Percentiles rank a stretch among this genome's conserved stretches.
Conservation (phyloP, 768 basidiomycete species). For the Auricularia heimuer region DNA sequence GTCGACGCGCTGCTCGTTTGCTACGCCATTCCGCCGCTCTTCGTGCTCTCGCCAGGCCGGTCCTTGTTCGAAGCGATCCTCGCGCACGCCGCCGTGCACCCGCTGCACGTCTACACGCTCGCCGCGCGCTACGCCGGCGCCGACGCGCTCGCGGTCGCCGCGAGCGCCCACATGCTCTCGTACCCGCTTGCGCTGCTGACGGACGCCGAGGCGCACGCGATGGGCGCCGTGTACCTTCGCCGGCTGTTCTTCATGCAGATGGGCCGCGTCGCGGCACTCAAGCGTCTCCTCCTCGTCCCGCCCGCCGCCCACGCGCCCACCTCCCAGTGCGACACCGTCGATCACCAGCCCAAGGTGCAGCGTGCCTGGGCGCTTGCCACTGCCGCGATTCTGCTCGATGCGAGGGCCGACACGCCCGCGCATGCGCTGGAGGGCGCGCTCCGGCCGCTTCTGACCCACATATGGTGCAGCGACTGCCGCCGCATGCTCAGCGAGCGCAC, state of each 20-base stretch:
- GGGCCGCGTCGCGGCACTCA: conserved; percentile 27
- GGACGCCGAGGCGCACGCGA: conserved; percentile 2
- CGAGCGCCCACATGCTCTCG: conserved; percentile 8
- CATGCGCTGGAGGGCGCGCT: conserved; percentile 64
- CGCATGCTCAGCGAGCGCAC: conserved; percentile 53
- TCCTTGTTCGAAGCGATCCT: conserved; percentile 43
- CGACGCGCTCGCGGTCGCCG: conserved; percentile 11
- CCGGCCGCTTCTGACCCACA: conserved; percentile 55
- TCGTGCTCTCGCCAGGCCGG: neutral
- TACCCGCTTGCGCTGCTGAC: conserved; percentile 9
- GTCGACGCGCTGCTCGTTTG: neutral
- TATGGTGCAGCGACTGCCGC: conserved; percentile 62
- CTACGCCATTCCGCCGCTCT: conserved; percentile 2
- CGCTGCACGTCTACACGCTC: conserved; percentile 21
- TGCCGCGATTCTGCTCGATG: too few relatives aligned
- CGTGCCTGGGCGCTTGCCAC: neutral
- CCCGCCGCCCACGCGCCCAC: conserved; percentile 18
- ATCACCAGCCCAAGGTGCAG: conserved; percentile 15
- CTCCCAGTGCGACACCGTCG: too few relatives aligned
- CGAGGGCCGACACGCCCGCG: conserved; percentile 53
- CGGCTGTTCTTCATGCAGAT: conserved; percentile 31
- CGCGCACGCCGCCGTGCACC: conserved; percentile 55
- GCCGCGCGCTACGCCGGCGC: conserved; percentile 9
- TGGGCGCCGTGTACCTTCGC: conserved; percentile 30
- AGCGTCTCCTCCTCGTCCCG: conserved; percentile 17